Conservation (phyloP, 139 green algal species). For the Chlamydomonas sp. region DNA sequence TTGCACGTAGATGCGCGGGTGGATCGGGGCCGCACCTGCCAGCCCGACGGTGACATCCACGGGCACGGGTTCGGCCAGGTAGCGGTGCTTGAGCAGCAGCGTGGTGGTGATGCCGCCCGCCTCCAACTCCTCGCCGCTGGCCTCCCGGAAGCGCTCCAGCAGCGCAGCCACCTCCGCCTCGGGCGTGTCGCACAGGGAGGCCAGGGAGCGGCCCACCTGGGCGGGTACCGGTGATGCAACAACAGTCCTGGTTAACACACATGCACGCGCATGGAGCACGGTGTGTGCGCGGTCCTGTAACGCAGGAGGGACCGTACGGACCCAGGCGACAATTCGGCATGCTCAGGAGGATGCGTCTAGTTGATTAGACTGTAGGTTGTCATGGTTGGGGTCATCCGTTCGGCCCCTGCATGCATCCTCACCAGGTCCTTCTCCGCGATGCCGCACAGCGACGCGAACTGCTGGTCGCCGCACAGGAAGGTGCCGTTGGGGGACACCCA, state of each 20-base stretch:
- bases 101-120: neutral
- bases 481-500: neutral
- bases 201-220: neutral
- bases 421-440: neutral
- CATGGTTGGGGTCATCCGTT: too few relatives aligned
- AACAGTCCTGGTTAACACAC: neutral
- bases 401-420: neutral
- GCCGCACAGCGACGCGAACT: neutral
- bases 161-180: neutral
- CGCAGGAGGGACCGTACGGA: too few relatives aligned
- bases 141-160: neutral
- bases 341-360: too few relatives aligned
- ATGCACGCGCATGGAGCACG: too few relatives aligned
- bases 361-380: too few relatives aligned
- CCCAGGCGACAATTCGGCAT: too few relatives aligned
- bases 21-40: neutral
- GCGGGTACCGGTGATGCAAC: neutral
- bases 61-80: neutral
- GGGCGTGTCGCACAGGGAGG: neutral
- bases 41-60: neutral
- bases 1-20: too few relatives aligned
- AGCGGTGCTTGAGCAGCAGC: neutral
- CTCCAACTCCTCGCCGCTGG: neutral
- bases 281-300: too few relatives aligned
- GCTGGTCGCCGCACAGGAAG: neutral